Percentiles rank a stretch among this genome's conserved stretches.
Conservation (phyloP, 2,329 filamentous ascomycete genomes). For the Stagonosporopsis vannaccii region DNA sequence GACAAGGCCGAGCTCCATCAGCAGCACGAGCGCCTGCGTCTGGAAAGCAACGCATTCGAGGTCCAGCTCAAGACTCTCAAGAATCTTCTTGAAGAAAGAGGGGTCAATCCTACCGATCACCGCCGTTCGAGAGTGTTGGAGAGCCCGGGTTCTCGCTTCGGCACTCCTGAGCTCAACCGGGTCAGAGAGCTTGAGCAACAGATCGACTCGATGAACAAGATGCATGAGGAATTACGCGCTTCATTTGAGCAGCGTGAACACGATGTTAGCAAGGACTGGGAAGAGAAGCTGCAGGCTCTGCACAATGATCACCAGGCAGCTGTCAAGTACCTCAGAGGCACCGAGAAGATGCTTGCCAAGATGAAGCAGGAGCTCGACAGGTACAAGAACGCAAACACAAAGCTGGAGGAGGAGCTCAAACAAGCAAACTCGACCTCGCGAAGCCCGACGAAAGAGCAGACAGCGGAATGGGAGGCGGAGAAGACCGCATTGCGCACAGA, state of each 20-base stretch:
- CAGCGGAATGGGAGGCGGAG: slow-evolving; percentile 77
- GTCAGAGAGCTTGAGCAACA: slow-evolving; percentile 88
- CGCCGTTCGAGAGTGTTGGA: slow-evolving; percentile 75
- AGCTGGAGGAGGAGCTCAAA: slow-evolving; percentile 84
- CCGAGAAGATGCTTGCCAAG: slow-evolving; percentile 98
- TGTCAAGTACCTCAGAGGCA: slow-evolving; percentile 97
- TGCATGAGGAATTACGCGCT: slow-evolving; percentile 85
- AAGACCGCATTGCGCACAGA: slow-evolving; percentile 71
- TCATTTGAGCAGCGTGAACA: slow-evolving; percentile 80
- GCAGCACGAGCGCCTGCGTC: slow-evolving; percentile 82
- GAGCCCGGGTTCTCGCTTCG: slow-evolving; percentile 76
- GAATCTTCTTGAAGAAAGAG: slow-evolving; percentile 87
- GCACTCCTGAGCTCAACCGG: slow-evolving; percentile 78
- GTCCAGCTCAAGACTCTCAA: slow-evolving; percentile 94
- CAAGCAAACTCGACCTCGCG: slow-evolving; percentile 52
- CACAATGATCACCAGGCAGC: slow-evolving; percentile 98
- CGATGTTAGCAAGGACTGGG: slow-evolving; percentile 86
- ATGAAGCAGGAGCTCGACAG: slow-evolving; percentile 97
- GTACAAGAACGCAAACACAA: slow-evolving; percentile 85
- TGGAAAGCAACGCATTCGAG: slow-evolving; percentile 91
- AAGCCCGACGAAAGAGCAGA: slow-evolving; percentile 52
- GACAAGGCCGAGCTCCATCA: slow-evolving; percentile 83
- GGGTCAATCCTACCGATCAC: slow-evolving; percentile 78
- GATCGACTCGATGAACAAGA: slow-evolving; percentile 75
- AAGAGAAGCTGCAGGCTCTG: slow-evolving; percentile 90